Percentiles rank a stretch among this genome's conserved stretches.
These are phyloP conservation scores for Calonectria pauciramosa DNA, from an alignment of 2,329 filamentous ascomycete species.

Conservation along the genomic window DNA sequence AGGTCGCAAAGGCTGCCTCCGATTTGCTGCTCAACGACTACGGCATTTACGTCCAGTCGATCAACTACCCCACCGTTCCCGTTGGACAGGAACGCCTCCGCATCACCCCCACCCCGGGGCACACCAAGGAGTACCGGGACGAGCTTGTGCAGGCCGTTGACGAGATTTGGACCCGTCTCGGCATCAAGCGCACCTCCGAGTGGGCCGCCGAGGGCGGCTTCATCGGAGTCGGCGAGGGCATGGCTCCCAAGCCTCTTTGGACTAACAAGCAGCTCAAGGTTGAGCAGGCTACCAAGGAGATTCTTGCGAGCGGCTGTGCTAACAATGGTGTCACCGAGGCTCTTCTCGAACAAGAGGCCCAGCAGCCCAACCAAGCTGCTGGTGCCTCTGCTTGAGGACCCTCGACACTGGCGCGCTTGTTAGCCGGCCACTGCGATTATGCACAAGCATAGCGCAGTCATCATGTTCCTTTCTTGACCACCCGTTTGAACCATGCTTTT, in stretches of 20 bases:
- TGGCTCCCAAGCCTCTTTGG: conserved; percentile 83
- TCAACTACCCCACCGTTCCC: conserved; percentile 98
- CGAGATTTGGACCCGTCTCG: conserved; percentile 88
- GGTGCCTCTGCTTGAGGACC: conserved; percentile 45
- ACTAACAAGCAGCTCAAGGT: conserved; percentile 89
- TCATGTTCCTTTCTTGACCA: conserved; percentile 40
- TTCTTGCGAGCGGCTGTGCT: conserved; percentile 61
- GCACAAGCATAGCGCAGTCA: conserved; percentile 24
- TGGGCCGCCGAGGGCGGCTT: conserved; percentile 95
- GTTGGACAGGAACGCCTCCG: conserved; percentile 97
- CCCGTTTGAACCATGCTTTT: conserved; percentile 36
- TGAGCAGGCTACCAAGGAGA: conserved; percentile 73
- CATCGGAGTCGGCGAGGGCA: conserved; percentile 87
- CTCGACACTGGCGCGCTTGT: background rate
- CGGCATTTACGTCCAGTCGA: conserved; percentile 96
- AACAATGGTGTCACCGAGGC: conserved; percentile 66
- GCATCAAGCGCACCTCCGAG: conserved; percentile 92
- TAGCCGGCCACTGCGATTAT: conserved; percentile 16
- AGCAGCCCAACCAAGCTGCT: conserved; percentile 48
- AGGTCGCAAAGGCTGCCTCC: conserved; percentile 90
- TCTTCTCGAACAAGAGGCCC: conserved; percentile 69
- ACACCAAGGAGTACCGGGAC: conserved; percentile 86
- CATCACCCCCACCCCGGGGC: conserved; percentile 95
- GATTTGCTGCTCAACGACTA: conserved; percentile 92
- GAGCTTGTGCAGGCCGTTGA: conserved; percentile 88